Conservation (phyloP, 129 eudicot species). For the Helianthus annuus region DNA sequence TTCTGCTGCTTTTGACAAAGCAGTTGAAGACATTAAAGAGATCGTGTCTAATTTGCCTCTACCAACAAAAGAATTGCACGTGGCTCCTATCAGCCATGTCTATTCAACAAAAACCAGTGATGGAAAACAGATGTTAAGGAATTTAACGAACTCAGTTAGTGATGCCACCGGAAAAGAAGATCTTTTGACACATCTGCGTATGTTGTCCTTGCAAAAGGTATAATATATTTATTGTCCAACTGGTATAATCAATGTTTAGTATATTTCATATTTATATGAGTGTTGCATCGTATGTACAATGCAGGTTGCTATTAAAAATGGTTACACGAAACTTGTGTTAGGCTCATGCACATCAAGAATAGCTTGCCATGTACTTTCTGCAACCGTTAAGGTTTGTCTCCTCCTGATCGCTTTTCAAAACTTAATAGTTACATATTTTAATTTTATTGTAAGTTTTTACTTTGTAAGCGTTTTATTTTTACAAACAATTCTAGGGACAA, state of each 20-base stretch:
- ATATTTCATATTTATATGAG: background rate
- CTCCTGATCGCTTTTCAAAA: background rate
- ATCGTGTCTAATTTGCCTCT: conserved; percentile 58
- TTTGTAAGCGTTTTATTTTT: background rate
- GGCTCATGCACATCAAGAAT: conserved; percentile 97
- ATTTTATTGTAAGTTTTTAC: background rate
- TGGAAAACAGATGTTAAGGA: conserved; percentile 52
- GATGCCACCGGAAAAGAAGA: conserved; percentile 96
- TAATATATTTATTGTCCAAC: conserved; percentile 1
- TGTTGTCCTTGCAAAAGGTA: conserved; percentile 90
- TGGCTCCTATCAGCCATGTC: conserved; percentile 61
- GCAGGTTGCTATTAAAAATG: conserved; percentile 87
- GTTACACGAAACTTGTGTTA: conserved; percentile 77
- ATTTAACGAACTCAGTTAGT: conserved; percentile 45
- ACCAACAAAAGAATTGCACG: conserved; percentile 61
- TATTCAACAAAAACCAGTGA: conserved; percentile 45
- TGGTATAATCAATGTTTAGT: background rate
- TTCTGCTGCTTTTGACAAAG: conserved; percentile 40
- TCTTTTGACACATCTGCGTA: conserved; percentile 68
- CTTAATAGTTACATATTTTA: background rate
- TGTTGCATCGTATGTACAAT: conserved; percentile 8
- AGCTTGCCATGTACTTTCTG: conserved; percentile 84
- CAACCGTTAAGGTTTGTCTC: conserved; percentile 83
- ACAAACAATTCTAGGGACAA: conserved; percentile 55
- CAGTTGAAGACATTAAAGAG: conserved; percentile 54